phyloP scores from a whole-genome alignment of 768 basidiomycete genomes.

The Collybia sordida region DNA sequence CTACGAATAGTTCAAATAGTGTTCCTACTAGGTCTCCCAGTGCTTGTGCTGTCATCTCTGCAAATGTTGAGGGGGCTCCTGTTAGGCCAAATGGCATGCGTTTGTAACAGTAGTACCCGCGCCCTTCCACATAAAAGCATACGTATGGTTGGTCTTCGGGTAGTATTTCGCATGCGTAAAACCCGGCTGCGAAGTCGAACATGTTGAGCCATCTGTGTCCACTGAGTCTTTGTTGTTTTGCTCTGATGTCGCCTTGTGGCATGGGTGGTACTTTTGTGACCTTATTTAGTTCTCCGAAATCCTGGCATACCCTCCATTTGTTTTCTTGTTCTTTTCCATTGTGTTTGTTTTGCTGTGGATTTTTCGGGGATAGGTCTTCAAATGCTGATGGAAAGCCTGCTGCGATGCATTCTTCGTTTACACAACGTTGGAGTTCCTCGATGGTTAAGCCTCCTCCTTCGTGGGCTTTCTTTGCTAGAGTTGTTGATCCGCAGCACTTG shows the following conservation, averaged over 20 bases:
- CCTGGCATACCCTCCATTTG: constrained; percentile 39
- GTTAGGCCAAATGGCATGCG: not conserved
- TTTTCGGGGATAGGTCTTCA: constrained; percentile 19
- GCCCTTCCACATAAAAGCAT: constrained; percentile 39
- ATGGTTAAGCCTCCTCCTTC: constrained; percentile 24
- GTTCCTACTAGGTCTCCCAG: constrained; percentile 12
- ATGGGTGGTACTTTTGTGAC: constrained; percentile 26
- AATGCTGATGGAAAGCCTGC: constrained; percentile 18
- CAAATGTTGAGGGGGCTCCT: constrained; percentile 10
- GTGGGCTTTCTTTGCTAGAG: constrained; percentile 36
- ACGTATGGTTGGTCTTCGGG: constrained; percentile 12
- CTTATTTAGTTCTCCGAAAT: constrained; percentile 33
- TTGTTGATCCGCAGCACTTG: constrained; percentile 32
- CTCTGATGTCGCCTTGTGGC: constrained; percentile 34
- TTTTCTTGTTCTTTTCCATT: constrained; percentile 20
- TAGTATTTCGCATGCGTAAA: not conserved
- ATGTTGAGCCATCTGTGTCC: not conserved
- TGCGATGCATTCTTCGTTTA: constrained; percentile 32
- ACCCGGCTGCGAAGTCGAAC: not conserved
- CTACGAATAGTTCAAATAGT: constrained; percentile 10
- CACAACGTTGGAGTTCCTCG: constrained; percentile 29
- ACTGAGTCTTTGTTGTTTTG: constrained; percentile 41
- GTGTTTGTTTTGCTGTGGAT: not conserved
- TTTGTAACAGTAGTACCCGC: constrained; percentile 9
- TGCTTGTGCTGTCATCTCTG: constrained; percentile 12